Percentiles rank a stretch among this genome's conserved stretches.
Evolutionary conservation across 2,329 filamentous ascomycete genomes (phyloP).

Genomic region (Cordyceps militaris): DNA sequence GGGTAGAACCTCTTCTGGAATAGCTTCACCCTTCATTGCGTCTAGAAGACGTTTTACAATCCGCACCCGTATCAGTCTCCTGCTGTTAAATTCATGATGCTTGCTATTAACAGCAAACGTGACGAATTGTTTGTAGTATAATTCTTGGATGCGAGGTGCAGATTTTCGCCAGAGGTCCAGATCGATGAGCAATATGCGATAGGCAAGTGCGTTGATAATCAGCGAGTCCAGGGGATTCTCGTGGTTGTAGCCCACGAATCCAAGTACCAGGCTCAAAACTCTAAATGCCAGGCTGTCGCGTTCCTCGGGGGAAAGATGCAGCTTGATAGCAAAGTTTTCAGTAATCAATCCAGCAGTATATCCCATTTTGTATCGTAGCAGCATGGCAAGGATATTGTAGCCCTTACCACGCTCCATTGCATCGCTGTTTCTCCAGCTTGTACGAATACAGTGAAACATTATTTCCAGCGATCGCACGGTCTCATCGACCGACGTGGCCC

Average conservation of each 20-base stretch:
- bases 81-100: conserved; percentile 85
- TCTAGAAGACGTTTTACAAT: conserved; percentile 87
- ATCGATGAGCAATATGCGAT: conserved; percentile 85
- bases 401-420: conserved; percentile 96
- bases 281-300: conserved; percentile 51
- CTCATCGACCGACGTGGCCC: conserved; percentile 61
- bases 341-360: conserved; percentile 29
- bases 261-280: conserved; percentile 69
- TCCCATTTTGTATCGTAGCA: conserved; percentile 77
- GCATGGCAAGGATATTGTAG: conserved; percentile 77
- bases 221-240: conserved; percentile 77
- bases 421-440: conserved; percentile 96
- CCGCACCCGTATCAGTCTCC: conserved; percentile 84
- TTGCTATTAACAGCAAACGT: conserved; percentile 87
- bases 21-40: conserved; percentile 76
- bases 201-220: conserved; percentile 92
- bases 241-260: conserved; percentile 83
- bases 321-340: conserved; percentile 29
- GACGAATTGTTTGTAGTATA: conserved; percentile 90
- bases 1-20: conserved; percentile 63
- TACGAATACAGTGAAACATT: conserved; percentile 76
- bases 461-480: conserved; percentile 74
- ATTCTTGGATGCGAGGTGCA: conserved; percentile 66
- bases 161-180: conserved; percentile 87
- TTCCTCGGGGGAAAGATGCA: conserved; percentile 44